Base-by-base conservation (phyloP, 257 asterid genomes). In the Parsonsia alboflavescens region DNA sequence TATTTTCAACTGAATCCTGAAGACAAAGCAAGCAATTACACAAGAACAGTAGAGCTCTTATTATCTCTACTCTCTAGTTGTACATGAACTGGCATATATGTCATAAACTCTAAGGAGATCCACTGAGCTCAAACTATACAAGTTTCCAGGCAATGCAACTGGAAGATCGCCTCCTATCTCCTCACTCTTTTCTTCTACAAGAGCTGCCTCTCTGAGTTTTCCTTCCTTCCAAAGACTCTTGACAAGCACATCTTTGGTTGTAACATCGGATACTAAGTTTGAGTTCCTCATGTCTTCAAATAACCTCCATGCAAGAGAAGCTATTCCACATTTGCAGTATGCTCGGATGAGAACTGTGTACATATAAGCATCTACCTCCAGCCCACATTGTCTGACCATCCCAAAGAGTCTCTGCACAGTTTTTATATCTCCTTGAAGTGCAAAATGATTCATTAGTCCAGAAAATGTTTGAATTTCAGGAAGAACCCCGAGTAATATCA, bases 221-320 rank as follows among this genome's bases (percentile, higher is more conserved):
- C 98, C 96, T 84, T 92, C 98, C 79, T 88, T 90, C 99, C 98
- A 92, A 22, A 94, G 83, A 76, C 96, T 89, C 84, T 87, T 94
- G 71, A 94, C 97, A 5, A 94, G 93, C 68, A 88, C 76, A 46
- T 89, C 84, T 73, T 92, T 90, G 8, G 99, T 85, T 17, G 82
- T 77, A 57, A 58, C 72, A 80, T 94, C 98, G 0, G 86, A 90
- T 86, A 89, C 75, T 70, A 89, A 62, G 7, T 82, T 71, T 0
- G 84, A 83, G 79, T 78, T 86, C 77, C 84, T 83, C 99, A 92
- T 92, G 74, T 92, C 98, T 83, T 92, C 93, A 16, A 90, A 89
- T 54, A 89, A 70, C 84, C 97, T 90, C 81, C 83, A 74, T n/a
- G 93, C 99, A 50, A 94, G 96, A 42, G 96, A 84, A 77, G 96